Percentiles rank a stretch among this genome's conserved stretches.
Conservation (phyloP, 345 rosid genomes). For the Corymbia maculata region DNA sequence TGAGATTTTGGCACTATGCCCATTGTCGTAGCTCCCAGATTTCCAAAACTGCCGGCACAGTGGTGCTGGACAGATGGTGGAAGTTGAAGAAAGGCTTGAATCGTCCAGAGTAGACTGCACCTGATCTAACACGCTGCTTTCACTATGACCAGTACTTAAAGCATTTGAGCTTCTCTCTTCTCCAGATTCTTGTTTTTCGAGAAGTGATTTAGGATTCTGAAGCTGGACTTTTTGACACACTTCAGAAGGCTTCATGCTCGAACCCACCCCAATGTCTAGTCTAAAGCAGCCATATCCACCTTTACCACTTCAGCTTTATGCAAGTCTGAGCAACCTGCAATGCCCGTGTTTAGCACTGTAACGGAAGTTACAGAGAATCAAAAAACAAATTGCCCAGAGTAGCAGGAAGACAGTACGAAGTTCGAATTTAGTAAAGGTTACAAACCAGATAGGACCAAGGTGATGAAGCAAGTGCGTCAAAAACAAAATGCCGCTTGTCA, state of each 20-base stretch:
- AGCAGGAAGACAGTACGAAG: not conserved
- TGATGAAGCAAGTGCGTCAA: not conserved
- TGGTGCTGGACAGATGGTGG: constrained; percentile 57
- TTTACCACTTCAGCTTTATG: not conserved
- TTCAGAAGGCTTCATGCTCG: not conserved
- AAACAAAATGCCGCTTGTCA: not conserved
- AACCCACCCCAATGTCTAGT: constrained; percentile 2
- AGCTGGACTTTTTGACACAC: constrained; percentile 1
- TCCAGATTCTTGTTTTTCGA: constrained; percentile 33
- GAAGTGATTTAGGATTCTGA: constrained; percentile 8
- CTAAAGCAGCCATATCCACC: not conserved
- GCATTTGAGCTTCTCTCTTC: constrained; percentile 49
- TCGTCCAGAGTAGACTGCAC: constrained; percentile 63
- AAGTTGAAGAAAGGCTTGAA: constrained; percentile 47
- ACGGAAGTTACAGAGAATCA: not conserved
- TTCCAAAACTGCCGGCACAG: constrained; percentile 94
- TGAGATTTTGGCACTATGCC: constrained; percentile 31
- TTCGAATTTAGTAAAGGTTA: not conserved
- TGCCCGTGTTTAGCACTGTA: constrained; percentile 20
- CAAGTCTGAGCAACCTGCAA: not conserved
- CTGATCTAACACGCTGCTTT: constrained; percentile 60
- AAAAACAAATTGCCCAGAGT: not conserved
- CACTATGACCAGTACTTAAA: constrained; percentile 36
- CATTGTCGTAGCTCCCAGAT: constrained; percentile 69
- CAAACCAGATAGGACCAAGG: not conserved